Base-by-base conservation (phyloP, 371 early-diverging fungal genomes). In the Mortierella sp. region DNA sequence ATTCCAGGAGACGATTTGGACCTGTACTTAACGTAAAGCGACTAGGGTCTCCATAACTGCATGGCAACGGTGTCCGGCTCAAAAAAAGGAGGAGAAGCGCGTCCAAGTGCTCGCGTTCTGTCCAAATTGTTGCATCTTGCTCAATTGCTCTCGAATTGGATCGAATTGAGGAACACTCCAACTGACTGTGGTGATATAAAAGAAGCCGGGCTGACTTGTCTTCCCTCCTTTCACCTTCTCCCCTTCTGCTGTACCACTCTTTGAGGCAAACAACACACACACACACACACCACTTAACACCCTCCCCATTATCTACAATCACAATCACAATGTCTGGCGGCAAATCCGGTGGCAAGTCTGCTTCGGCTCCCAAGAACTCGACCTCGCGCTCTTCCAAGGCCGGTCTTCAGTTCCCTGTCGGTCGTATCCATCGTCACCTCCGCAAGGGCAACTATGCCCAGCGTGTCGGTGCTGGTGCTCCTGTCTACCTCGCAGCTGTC, bases 401-500 rank as follows among this genome's bases (percentile, higher is more conserved):
- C 72, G 94, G 94, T 84, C 91, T 94, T 71, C 93, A 95, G 82
- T 96, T 96, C 91, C 98, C 98, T 67, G 96, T 95, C 72, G 96
- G 95, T 82, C 95, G 98, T 93, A 91, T 97, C 80, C 96, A 96
- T 84, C 93, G 96, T 89, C 90, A 93, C 60, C 87, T 97, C 67
- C 92, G 96, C 81, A 93, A 93, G 85, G 96, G 96, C 70, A 95
- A 95, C 92, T 96, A 96, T 82, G 95, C 96, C 67, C 94, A 93
- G 82, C 93, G 96, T 87, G 90, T 96, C 61, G 95, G 94, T 84
- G 94, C 95, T 73, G 93, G 94, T 85, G 95, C 96, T 57, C 60
- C 95, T 95, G 96, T 96, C 80, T 97, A 95, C 86, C 85, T 96
- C 50, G 96, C 96, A 65, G 95, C 96, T 67, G 96, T 96, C 54